These are phyloP conservation scores for Abrus precatorius DNA, from an alignment of 306 rosid species.

Conservation along the genomic window DNA sequence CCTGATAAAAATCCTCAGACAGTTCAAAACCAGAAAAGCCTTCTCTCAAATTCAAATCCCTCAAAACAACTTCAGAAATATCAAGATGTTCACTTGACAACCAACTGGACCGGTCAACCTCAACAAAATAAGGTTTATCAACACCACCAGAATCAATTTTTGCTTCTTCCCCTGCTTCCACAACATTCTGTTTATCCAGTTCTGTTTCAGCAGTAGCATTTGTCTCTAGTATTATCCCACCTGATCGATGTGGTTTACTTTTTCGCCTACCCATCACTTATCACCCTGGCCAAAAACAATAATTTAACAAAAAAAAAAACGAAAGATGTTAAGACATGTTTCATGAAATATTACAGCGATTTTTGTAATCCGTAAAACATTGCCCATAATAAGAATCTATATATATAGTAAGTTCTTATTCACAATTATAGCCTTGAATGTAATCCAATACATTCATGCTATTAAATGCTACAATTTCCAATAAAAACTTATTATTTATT, in stretches of 20 bases:
- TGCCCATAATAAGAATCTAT: no score
- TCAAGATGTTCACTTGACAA: constrained; percentile 72
- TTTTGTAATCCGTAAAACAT: no score
- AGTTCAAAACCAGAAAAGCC: constrained; percentile 62
- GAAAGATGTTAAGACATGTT: not conserved
- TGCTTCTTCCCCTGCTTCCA: constrained; percentile 51
- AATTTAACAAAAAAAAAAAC: not conserved
- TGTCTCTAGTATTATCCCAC: constrained; percentile 60
- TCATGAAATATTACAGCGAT: not conserved
- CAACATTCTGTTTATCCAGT: constrained; percentile 52
- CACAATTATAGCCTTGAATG: no score
- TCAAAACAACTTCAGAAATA: constrained; percentile 83
- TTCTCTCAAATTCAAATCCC: constrained; percentile 62
- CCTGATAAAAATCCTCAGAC: constrained; percentile 57
- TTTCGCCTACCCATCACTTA: constrained; percentile 83
- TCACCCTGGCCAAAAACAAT: constrained; percentile 46
- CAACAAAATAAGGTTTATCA: constrained; percentile 71
- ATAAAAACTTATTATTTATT: no score
- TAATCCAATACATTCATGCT: no score
- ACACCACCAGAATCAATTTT: constrained; percentile 49
- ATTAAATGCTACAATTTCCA: no score
- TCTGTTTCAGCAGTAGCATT: constrained; percentile 52
- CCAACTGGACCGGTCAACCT: constrained; percentile 73
- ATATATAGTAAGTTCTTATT: no score
- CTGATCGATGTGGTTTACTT: constrained; percentile 74